Conservation (phyloP, 345 rosid genomes). For the Hibiscus syriacus region DNA sequence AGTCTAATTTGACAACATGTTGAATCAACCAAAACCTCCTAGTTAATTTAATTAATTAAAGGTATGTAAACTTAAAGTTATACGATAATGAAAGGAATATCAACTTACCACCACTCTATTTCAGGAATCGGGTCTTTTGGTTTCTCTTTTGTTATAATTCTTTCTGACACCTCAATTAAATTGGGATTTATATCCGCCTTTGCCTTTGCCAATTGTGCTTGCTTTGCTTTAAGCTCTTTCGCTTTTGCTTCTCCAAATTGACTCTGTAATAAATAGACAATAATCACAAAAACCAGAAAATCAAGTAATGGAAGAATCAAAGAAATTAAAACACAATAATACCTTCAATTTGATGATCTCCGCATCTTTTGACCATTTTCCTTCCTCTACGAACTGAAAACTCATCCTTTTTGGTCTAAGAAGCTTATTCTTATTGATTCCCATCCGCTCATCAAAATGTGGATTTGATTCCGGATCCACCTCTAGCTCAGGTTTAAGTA, state of each 20-base stretch:
- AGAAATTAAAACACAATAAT: not conserved
- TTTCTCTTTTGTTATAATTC: conserved; percentile 68
- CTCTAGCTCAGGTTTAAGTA: conserved; percentile 88
- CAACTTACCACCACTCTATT: conserved; percentile 92
- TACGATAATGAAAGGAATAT: not conserved
- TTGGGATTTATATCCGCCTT: conserved; percentile 91
- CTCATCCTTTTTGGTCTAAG: conserved; percentile 82
- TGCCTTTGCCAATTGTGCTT: conserved; percentile 82
- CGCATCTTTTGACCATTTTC: conserved; percentile 93
- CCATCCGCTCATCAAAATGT: conserved; percentile 76
- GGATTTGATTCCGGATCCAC: conserved; percentile 80
- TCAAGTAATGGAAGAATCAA: conserved; percentile 3
- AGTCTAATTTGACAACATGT: not conserved
- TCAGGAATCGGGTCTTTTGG: conserved; percentile 76
- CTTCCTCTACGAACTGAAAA: conserved; percentile 98
- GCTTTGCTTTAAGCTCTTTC: conserved; percentile 84
- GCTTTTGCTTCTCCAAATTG: conserved; percentile 96
- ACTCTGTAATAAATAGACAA: conserved; percentile 36
- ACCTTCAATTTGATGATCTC: conserved; percentile 80
- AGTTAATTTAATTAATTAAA: not conserved
- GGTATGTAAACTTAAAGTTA: not conserved
- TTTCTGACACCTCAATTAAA: conserved; percentile 82
- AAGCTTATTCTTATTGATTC: conserved; percentile 69
- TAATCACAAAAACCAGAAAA: conserved; percentile 11
- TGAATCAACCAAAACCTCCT: not conserved